Evolutionary conservation across 768 basidiomycete genomes (phyloP).

Genomic region (Boletus reticulatus): DNA sequence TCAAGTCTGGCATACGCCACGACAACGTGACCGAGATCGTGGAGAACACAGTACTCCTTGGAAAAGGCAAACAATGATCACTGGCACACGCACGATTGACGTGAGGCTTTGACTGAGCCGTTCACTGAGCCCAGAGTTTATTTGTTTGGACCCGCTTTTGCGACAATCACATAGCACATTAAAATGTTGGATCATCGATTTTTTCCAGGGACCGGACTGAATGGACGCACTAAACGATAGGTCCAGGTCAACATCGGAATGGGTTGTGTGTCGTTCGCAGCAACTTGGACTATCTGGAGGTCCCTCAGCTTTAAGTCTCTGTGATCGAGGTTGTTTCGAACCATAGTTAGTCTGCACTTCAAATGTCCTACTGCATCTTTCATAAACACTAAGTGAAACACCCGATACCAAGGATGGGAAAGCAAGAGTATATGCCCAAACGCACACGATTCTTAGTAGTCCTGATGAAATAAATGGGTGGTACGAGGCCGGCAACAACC

Average conservation of each 20-base stretch:
- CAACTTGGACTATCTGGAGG: not conserved
- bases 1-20: conserved; percentile 15
- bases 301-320: not conserved
- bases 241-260: conserved; percentile 37
- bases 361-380: conserved; percentile 31
- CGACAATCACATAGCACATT: conserved; percentile 46
- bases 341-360: not conserved
- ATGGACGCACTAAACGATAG: conserved; percentile 40
- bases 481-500: conserved; percentile 29
- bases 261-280: not conserved
- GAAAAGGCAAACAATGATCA: conserved; percentile 54
- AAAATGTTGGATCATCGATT: not conserved
- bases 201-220: not conserved
- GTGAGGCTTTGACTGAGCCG: conserved; percentile 51
- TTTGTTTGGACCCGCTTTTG: conserved; percentile 48
- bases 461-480: not conserved
- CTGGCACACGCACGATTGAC: conserved; percentile 44
- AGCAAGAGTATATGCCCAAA: not conserved
- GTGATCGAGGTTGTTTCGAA: conserved; percentile 6
- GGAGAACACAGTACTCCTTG: conserved; percentile 42
- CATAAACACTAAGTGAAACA: conserved; percentile 16
- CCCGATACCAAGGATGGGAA: conserved; percentile 9
- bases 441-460: not conserved
- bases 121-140: conserved; percentile 55
- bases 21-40: conserved; percentile 20